These are phyloP conservation scores for Arabidopsis thaliana DNA, from an alignment of 345 rosid species.

Conservation along the genomic window DNA sequence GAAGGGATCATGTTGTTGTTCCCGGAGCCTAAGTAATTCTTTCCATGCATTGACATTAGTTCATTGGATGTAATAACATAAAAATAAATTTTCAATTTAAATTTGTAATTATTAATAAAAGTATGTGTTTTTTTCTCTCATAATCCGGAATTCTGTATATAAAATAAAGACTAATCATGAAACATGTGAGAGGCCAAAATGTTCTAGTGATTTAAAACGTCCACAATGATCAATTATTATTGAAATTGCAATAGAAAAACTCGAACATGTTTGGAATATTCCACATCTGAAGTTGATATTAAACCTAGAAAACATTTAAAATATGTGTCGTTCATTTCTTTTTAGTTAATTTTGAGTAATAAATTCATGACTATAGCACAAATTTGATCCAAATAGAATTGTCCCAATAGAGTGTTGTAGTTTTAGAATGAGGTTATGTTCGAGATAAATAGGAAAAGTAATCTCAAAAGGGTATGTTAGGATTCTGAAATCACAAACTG, in stretches of 20 bases:
- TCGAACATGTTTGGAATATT: too few species aligned
- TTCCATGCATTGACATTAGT: conserved; percentile 34
- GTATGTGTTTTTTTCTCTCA: too few species aligned
- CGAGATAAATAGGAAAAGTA: background rate
- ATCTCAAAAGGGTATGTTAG: background rate
- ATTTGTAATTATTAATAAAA: too few species aligned
- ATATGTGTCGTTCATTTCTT: background rate
- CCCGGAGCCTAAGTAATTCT: background rate
- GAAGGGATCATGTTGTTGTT: conserved; percentile 23
- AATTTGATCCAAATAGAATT: background rate
- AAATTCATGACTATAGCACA: background rate
- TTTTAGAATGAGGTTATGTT: background rate
- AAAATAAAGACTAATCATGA: too few species aligned
- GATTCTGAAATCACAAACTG: background rate
- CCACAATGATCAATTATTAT: too few species aligned
- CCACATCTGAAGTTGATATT: too few species aligned
- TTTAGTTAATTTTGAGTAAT: background rate
- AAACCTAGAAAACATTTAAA: too few species aligned
- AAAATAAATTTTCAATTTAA: too few species aligned
- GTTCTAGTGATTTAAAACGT: too few species aligned
- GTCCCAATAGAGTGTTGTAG: background rate
- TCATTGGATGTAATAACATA: background rate
- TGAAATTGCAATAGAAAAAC: too few species aligned
- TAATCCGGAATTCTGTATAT: too few species aligned
- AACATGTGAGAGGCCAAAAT: too few species aligned